Evolutionary conservation across 192 early-diverging fungal genomes (phyloP), one percentile per base, ranked within the genome.

Genomic region (Backusella sp.): DNA sequence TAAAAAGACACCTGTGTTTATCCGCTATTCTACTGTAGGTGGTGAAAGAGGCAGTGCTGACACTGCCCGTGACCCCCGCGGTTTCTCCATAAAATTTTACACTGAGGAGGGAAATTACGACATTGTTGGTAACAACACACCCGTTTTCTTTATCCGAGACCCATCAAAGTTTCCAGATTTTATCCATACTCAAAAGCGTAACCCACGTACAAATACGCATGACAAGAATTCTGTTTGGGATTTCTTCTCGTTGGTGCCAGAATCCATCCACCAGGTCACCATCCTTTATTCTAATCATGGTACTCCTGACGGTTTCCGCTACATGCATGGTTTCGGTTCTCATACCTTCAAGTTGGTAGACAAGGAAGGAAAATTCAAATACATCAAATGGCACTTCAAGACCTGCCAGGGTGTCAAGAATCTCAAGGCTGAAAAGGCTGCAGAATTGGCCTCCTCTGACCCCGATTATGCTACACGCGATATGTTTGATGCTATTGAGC

Each of bases 371-470:
- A 81, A 88, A 36, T 86, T 83, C 81, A 82, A 84, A 36, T 92
- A 93, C 67, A 93, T 93, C 86, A 96, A 96, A 85, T 93, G 92
- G 90, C 94, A 96, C 86, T 94, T 89, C 84, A 91, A 88, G 78
- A 91, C 93, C 67, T 86, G 92, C 76, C 90, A 91, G 79, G 95
- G 95, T 36, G 86, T 91, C 84, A 91, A 93, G 86, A 92, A 89
- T 86, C 76, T 91, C 21, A 80, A 81, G 32, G 86, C 81, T 46
- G 90, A 87, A 53, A 88, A 94, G 70, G 93, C 92, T 62, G 80
- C 72, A 28, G 76, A 84, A 49, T 68, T 93, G 21, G 85, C 84
- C 37, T 85, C 86, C 23, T 78, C 80, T 56, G 86, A 95, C 75
- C 94, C 94, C 46, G 93, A 95, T 82, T 93, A 88, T 52, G 80